These are phyloP conservation scores for Aspergillus caelatus DNA, from an alignment of 2,329 filamentous ascomycete species.

Conservation along the genomic window DNA sequence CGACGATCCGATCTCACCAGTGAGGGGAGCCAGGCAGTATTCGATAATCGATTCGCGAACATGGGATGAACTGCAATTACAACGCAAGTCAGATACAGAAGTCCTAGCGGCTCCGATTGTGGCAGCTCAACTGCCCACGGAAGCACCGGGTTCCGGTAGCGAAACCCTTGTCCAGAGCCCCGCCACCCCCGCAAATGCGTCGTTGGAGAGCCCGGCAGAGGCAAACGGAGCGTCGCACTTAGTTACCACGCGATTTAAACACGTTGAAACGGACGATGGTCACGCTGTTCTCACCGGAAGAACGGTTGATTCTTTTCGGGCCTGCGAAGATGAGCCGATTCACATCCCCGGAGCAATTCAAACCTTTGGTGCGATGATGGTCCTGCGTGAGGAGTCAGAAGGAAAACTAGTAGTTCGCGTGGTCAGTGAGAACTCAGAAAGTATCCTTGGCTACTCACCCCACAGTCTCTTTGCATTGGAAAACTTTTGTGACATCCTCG, in stretches of 20 bases:
- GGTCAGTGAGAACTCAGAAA: constrained; percentile 78
- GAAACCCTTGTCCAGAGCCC: constrained; percentile 5
- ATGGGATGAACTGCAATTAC: constrained; percentile 22
- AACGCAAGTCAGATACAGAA: constrained; percentile 3
- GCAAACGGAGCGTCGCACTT: constrained; percentile 49
- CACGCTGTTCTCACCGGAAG: constrained; percentile 82
- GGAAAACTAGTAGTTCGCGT: constrained; percentile 71
- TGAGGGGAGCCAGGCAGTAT: constrained; percentile 28
- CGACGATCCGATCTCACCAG: constrained; percentile 21
- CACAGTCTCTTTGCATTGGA: constrained; percentile 72
- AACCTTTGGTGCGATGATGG: constrained; percentile 76
- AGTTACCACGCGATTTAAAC: constrained; percentile 75
- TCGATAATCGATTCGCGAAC: constrained; percentile 32
- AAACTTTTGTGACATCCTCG: constrained; percentile 81
- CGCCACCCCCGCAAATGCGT: background rate
- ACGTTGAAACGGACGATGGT: constrained; percentile 73
- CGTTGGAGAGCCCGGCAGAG: background rate
- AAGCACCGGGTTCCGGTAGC: background rate
- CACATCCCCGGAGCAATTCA: constrained; percentile 82
- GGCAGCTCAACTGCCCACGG: background rate
- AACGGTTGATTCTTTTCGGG: constrained; percentile 70
- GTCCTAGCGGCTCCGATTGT: background rate
- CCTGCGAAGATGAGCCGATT: constrained; percentile 89
- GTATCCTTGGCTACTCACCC: constrained; percentile 76
- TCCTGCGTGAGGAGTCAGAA: constrained; percentile 65